Base-by-base conservation (phyloP, 129 eudicot species). In the Ambrosia trifida region DNA sequence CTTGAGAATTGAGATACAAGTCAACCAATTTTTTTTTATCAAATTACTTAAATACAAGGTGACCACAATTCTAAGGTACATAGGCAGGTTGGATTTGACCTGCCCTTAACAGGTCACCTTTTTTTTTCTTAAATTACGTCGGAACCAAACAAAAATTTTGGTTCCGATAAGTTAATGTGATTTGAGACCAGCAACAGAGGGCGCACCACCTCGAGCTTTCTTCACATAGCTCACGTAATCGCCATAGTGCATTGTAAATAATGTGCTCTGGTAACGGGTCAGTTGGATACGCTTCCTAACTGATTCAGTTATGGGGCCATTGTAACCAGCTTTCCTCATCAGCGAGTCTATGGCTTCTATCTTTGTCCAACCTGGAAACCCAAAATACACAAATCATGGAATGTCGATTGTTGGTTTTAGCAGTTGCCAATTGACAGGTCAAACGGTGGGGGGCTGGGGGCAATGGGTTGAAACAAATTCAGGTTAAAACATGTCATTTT, bases 291-390 rank as follows among this genome's bases (percentile, higher is more conserved):
- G 66, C 80, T 82, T 88, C 52, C 96, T 76, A 51, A 88, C 67
- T 31, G 88, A 76, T 41, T 84, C 96, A 4, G 85, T 88, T 31
- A 91, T 88, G 71, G 81, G n/a, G 32, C 97, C 91, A 56, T 80
- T 81, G 78, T 82, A 91, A 75, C 96, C 96, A 13, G 97, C 88
- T 72, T 91, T 91, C 8, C 88, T 76, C 19, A 91, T 82, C 68
- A 91, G 57, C 0, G 96, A 88, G 81, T 86, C 89, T 11, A 91
- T 91, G n/a, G 97, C 93, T 81, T 91, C 97, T 16, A 63, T 69
- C 14, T 60, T 76, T 68, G 97, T 84, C 97, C 97, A 91, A 24
- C 97, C 97, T 91, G 70, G 62, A 78, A 70, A 31, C 69, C 59
- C 44, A 46, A 16, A 31, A 68, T 35, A 58, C 24, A 35, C 0